Conservation (phyloP, 2,329 filamentous ascomycete species). For the Aspergillus transmontanensis region DNA sequence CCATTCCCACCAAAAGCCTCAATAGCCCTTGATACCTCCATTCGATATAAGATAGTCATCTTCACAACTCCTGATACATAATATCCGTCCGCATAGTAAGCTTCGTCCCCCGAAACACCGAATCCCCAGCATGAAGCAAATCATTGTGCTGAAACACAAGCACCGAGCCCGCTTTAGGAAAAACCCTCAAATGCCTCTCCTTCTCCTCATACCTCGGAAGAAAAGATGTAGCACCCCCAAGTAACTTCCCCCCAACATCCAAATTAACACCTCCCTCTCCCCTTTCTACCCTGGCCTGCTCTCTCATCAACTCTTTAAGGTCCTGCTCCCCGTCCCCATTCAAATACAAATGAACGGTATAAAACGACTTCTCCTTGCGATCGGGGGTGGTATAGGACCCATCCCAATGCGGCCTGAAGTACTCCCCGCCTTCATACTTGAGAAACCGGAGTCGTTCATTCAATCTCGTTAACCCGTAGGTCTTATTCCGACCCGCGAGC, state of each 20-base stretch:
- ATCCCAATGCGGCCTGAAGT: conserved; percentile 73
- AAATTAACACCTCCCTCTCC: conserved; percentile 22
- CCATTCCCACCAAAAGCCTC: neutral
- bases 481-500: conserved; percentile 44
- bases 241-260: conserved; percentile 37
- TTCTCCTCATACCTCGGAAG: conserved; percentile 35
- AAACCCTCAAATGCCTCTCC: conserved; percentile 43
- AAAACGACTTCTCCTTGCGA: conserved; percentile 52
- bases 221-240: conserved; percentile 60
- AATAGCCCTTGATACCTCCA: neutral
- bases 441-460: conserved; percentile 78
- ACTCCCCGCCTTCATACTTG: conserved; percentile 71
- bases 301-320: conserved; percentile 27
- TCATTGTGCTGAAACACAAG: conserved; percentile 59
- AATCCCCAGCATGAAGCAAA: conserved; percentile 57
- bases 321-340: conserved; percentile 48
- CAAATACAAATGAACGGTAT: conserved; percentile 60
- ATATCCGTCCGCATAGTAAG: conserved; percentile 60
- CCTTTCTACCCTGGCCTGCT: conserved; percentile 21
- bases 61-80: conserved; percentile 47
- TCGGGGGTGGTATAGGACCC: conserved; percentile 62
- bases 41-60: neutral
- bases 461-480: conserved; percentile 46
- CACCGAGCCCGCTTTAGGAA: conserved; percentile 54
- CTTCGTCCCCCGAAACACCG: conserved; percentile 57